Evolutionary conservation across 768 basidiomycete species (phyloP).

Genomic region (Suillus luteus): DNA sequence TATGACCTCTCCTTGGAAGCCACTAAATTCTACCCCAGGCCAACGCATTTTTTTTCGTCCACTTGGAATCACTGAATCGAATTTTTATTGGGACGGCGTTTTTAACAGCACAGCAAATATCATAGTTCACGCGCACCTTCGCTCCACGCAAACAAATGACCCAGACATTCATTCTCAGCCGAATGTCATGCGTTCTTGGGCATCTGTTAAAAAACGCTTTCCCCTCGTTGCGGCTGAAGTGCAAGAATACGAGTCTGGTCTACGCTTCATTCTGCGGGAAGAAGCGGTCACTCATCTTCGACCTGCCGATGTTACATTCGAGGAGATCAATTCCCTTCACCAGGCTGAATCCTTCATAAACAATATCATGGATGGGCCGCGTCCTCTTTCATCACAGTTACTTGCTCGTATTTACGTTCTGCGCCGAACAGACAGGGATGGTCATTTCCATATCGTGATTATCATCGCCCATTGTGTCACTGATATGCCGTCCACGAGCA

Average conservation of each 20-base stretch:
- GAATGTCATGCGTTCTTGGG: conserved; percentile 46
- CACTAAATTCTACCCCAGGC: conserved; percentile 8
- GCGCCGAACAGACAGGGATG: conserved; percentile 38
- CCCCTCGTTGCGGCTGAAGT: conserved; percentile 50
- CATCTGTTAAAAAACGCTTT: conserved; percentile 45
- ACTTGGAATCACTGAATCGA: conserved; percentile 43
- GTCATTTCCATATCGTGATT: conserved; percentile 45
- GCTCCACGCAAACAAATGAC: conserved; percentile 21
- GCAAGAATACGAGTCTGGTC: conserved; percentile 31
- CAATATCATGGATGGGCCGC: conserved; percentile 35
- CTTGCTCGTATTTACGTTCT: conserved; percentile 46
- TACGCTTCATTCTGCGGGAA: conserved; percentile 42
- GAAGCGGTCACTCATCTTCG: conserved; percentile 30
- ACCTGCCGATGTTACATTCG: conserved; percentile 42
- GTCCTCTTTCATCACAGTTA: conserved; percentile 40
- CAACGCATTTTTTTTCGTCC: conserved; percentile 28
- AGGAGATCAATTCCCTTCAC: conserved; percentile 34
- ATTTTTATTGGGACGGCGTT: conserved; percentile 41
- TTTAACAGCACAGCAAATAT: conserved; percentile 48
- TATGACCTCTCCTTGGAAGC: conserved; percentile 9
- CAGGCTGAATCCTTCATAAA: conserved; percentile 39
- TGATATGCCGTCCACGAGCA: conserved; percentile 49
- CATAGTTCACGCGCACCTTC: conserved; percentile 39
- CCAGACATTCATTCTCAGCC: conserved; percentile 23
- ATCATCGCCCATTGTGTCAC: conserved; percentile 51